phyloP scores from a whole-genome alignment of 345 rosid species.

The Moricandia moricandioides region DNA sequence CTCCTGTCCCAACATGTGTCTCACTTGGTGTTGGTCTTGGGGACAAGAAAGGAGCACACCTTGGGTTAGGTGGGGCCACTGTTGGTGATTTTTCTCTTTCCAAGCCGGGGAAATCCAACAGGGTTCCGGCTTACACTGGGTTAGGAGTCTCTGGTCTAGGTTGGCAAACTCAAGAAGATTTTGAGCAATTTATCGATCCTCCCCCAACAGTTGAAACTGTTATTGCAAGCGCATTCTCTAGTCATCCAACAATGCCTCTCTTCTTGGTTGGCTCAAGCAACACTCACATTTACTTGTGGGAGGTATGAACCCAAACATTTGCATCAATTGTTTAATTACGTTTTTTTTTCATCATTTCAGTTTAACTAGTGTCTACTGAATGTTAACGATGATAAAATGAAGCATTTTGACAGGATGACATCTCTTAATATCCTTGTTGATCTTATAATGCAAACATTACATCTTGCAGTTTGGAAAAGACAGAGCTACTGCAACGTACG shows the following conservation, averaged over 20 bases:
- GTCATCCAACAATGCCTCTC: constrained; percentile 87
- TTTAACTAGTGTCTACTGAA: background rate
- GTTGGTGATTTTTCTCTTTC: constrained; percentile 51
- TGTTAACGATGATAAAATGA: background rate
- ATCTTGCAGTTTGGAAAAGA: constrained; percentile 72
- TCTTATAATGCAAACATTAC: constrained; percentile 34
- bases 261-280: constrained; percentile 94
- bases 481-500: constrained; percentile 85
- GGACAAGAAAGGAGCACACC: constrained; percentile 67
- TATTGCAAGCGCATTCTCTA: constrained; percentile 73
- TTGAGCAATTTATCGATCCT: constrained; percentile 66
- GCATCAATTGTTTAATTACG: background rate
- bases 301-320: constrained; percentile 52
- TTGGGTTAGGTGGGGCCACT: constrained; percentile 77
- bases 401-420: background rate
- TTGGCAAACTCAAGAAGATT: constrained; percentile 74
- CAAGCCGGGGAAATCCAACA: constrained; percentile 55
- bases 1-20: constrained; percentile 67
- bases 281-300: constrained; percentile 87
- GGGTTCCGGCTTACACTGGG: constrained; percentile 63
- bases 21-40: constrained; percentile 77
- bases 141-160: constrained; percentile 71
- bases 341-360: background rate
- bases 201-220: constrained; percentile 70
- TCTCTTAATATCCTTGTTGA: constrained; percentile 7